A percentile compares a stretch with the other conserved stretches of the same genome.
Evolutionary conservation across 148 eudicot genomes (phyloP).

Genomic region (Vaccinium darrowii): DNA sequence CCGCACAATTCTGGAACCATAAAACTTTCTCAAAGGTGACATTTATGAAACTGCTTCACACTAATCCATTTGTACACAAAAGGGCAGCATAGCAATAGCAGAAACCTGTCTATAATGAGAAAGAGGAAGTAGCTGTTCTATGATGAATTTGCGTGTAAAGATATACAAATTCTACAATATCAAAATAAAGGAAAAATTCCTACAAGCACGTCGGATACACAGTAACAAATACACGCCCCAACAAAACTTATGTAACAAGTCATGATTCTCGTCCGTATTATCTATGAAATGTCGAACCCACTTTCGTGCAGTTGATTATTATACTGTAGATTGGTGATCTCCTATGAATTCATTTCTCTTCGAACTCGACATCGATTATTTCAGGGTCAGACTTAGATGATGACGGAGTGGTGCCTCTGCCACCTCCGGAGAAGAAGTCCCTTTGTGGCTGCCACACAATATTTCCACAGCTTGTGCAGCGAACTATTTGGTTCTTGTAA

Average conservation of each 20-base stretch:
- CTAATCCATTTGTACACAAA: neutral
- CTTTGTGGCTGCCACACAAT: conserved; percentile 88
- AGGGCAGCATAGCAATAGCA: neutral
- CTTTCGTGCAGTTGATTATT: neutral
- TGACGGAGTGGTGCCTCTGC: conserved; percentile 24
- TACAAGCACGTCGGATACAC: conserved; percentile 14
- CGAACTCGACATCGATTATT: conserved; percentile 83
- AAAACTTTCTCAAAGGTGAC: neutral
- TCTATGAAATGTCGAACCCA: neutral
- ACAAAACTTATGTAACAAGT: neutral
- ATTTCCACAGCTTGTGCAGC: conserved; percentile 79
- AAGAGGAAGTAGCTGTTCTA: neutral
- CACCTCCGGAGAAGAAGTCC: conserved; percentile 57
- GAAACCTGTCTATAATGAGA: neutral
- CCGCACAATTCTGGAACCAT: neutral
- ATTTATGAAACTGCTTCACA: neutral
- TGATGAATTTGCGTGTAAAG: neutral
- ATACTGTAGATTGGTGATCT: conserved; percentile 17
- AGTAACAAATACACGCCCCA: neutral
- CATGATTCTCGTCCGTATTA: neutral
- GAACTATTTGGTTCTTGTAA: conserved; percentile 61
- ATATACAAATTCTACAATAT: conserved; percentile 7
- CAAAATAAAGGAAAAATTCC: neutral
- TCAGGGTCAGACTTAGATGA: conserved; percentile 62
- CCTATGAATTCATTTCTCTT: conserved; percentile 52